Evolutionary conservation across 495 filamentous ascomycete species (phyloP), one percentile per base, ranked within the genome.

Genomic region (Sordaria brevicollis): DNA sequence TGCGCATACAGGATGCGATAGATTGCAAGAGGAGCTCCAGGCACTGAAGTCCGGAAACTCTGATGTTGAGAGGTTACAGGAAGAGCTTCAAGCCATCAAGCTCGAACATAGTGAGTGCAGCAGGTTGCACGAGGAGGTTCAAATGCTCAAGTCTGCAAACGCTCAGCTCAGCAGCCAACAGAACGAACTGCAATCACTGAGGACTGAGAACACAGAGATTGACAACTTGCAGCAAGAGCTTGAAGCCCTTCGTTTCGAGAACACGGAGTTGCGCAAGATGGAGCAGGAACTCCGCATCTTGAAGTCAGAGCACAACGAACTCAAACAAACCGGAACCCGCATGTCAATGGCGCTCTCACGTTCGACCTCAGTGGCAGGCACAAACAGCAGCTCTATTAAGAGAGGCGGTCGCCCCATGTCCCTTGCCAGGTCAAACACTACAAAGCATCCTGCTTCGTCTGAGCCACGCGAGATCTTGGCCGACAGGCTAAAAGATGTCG

Each of bases 401-500:
- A 74, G 68, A 41, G 72, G 77, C 15, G 67, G 34, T 41, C 78
- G 77, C 31, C 76, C 80, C n/a, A 73, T 79, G 21, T 80, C 57
- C 13, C 71, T 83, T 17, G 83, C 88, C 13, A 88, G 90, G 71
- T 90, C 91, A 2, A 86, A 90, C 41, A 84, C 82, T 36, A 81
- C 78, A 21, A 91, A 90, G 75, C 83, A 87, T 31, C 49, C 1
- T 62, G 49, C 25, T 5, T 11, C 13, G 13, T 79, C 81, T 35
- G 91, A 93, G 73, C 87, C 86, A 5, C 84, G 86, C 65, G 91
- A 93, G 57, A 86, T 87, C n/a, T 78, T 92, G 33, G 87, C 89
- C 13, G 95, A 99, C 36, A 88, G 92, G 39, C 83, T 97, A 15
- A 95, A 96, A 77, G 94, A 97, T 72, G 89, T 96, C 39, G 96